Percentiles rank a stretch among this genome's conserved stretches.
These are phyloP conservation scores for Pyricularia sp. DNA, from an alignment of 2,329 filamentous ascomycete genomes.

Conservation along the genomic window DNA sequence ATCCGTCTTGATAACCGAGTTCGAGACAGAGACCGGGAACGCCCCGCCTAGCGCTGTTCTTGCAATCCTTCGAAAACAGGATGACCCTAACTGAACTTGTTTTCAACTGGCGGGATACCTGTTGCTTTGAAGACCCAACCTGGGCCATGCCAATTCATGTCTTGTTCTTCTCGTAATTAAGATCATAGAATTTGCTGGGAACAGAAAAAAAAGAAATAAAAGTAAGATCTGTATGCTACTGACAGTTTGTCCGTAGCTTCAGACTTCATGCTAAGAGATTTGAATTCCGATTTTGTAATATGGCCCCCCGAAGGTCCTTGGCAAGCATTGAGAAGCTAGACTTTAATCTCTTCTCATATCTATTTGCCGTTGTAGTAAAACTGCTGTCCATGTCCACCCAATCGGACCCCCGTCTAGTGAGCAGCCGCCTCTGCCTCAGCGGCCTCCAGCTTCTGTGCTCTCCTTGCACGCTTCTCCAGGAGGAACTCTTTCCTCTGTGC, in stretches of 20 bases:
- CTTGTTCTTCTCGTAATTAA: not conserved
- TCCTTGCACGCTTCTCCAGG: conserved; percentile 81
- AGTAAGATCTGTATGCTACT: not conserved
- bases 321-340: not conserved
- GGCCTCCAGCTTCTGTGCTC: conserved; percentile 51
- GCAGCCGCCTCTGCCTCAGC: conserved; percentile 5
- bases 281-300: not conserved
- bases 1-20: conserved; percentile 82
- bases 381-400: not conserved
- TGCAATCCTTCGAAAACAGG: conserved; percentile 45
- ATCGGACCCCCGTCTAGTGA: not conserved
- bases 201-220: not conserved
- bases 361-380: not conserved
- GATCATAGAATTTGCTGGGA: not conserved
- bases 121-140: not conserved
- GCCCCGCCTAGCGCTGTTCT: conserved; percentile 81
- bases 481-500: conserved; percentile 69
- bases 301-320: not conserved
- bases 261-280: not conserved
- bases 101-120: not conserved
- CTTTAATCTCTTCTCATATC: not conserved
- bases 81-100: conserved; percentile 34
- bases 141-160: not conserved
- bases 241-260: not conserved
- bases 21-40: conserved; percentile 84